Base-by-base conservation (phyloP, 768 basidiomycete genomes). In the Tylopilus plumbeoviolaceoides region DNA sequence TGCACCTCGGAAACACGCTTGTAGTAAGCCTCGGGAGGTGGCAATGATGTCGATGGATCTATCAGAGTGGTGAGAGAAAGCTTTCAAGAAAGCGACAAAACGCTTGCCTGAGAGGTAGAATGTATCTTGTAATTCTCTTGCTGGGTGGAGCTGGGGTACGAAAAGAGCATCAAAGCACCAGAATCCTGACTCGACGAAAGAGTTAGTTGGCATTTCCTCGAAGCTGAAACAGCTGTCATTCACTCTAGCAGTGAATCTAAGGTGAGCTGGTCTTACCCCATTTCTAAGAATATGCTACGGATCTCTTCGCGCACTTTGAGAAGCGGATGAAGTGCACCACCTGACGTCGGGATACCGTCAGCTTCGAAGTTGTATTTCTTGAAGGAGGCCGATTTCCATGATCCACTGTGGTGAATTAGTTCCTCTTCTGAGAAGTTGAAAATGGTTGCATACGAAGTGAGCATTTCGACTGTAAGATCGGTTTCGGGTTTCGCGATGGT, bases 281-380 rank as follows among this genome's bases (percentile, higher is more conserved):
- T 98, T 70, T 99, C 97, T 61, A 99, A 79, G 79, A 99, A 99
- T 64, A 98, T 98, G 68, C 89, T 89, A 48, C 95, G 81, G 65
- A 99, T 91, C 70, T 99, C 97, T 72, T 98, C 97, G 51, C 97
- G 80, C 23, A 99, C 97, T 76, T 98, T 98, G 53, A 99, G 82
- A 31, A 99, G 78, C 15, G 97, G 97, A 70, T 98, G 97, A 28
- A 98, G 76, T 14, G 95, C 93, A 38, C 97, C 97, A 28, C 94
- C 93, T 36, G 82, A 81, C 4, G 94, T 86, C 9, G 88, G 90
- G 27, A 86, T 82, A 48, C 97, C 97, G 57, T 94, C 94, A 0
- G 97, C 95, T 60, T 95, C 94, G 62, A 98, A 98, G 73, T 99
- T 99, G 74, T 98, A 99, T 70, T 95, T 94, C 69, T 99, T 99